Conservation (phyloP, 768 basidiomycete species). For the Rhizopogon vesiculosus region DNA sequence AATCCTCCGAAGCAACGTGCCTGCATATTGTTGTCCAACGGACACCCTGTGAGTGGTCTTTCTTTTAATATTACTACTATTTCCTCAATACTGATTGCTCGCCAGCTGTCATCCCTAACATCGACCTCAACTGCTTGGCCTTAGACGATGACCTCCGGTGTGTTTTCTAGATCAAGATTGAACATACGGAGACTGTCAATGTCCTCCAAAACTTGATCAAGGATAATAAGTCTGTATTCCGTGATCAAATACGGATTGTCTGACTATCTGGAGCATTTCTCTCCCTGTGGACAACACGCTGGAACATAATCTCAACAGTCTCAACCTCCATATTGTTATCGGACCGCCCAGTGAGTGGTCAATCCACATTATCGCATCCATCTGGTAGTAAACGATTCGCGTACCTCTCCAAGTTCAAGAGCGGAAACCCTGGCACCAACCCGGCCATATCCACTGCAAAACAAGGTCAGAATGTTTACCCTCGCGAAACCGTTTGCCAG, state of each 20-base stretch:
- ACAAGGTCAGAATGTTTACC: neutral
- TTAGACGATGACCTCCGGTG: neutral
- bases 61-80: neutral
- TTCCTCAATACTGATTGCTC: neutral
- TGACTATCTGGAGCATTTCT: neutral
- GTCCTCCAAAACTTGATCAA: neutral
- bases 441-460: neutral
- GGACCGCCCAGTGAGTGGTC: neutral
- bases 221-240: too few relatives aligned
- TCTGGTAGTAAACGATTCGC: too few relatives aligned
- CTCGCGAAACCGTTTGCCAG: too few relatives aligned
- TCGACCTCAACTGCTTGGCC: neutral
- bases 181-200: neutral
- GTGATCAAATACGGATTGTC: neutral
- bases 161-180: neutral
- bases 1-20: neutral
- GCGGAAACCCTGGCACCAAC: neutral
- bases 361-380: too few relatives aligned
- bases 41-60: neutral
- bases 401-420: too few relatives aligned
- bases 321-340: slow-evolving; percentile 1
- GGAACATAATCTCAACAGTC: neutral
- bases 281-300: neutral
- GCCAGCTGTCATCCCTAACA: neutral
- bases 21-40: slow-evolving; percentile 2